These are phyloP conservation scores for Nelumbo lutea DNA, from an alignment of 164 flowering plant species.

Conservation along the genomic window DNA sequence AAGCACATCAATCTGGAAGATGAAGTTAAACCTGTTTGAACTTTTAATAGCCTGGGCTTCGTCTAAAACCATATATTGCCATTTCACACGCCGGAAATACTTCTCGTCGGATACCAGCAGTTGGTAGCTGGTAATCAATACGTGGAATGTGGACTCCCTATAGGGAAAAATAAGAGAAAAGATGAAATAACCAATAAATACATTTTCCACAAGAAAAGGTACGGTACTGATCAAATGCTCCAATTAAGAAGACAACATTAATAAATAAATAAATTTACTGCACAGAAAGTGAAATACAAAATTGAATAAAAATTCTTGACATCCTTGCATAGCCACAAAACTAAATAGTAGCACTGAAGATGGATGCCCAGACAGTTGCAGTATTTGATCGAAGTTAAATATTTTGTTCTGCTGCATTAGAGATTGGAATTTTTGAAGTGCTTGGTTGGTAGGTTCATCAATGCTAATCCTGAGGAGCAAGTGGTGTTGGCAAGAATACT, in stretches of 20 bases:
- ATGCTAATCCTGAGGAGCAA: too few relatives aligned
- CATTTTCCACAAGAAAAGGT: not conserved
- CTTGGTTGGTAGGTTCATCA: too few relatives aligned
- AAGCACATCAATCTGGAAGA: not conserved
- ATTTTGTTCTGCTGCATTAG: too few relatives aligned
- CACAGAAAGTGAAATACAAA: too few relatives aligned
- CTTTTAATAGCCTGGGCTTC: conserved; percentile 99
- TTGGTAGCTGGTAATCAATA: conserved; percentile 94
- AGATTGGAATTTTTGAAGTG: too few relatives aligned
- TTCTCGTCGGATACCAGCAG: conserved; percentile 90
- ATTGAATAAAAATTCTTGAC: too few relatives aligned
- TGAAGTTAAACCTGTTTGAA: conserved; percentile 58
- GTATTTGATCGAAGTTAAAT: too few relatives aligned
- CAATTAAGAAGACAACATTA: not conserved
- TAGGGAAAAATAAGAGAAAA: conserved; percentile 15
- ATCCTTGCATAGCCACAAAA: too few relatives aligned
- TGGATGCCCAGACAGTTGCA: too few relatives aligned
- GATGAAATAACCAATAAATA: not conserved
- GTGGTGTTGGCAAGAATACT: too few relatives aligned
- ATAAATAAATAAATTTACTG: not conserved
- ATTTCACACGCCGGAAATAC: conserved; percentile 89
- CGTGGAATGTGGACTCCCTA: conserved; percentile 95
- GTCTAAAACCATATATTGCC: conserved; percentile 99
- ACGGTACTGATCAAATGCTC: not conserved
- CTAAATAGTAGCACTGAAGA: too few relatives aligned